A percentile compares a stretch with the other conserved stretches of the same genome.
Evolutionary conservation across 805 yeast genomes (phyloP).

Genomic region (Saccharomycopsis sp.): DNA sequence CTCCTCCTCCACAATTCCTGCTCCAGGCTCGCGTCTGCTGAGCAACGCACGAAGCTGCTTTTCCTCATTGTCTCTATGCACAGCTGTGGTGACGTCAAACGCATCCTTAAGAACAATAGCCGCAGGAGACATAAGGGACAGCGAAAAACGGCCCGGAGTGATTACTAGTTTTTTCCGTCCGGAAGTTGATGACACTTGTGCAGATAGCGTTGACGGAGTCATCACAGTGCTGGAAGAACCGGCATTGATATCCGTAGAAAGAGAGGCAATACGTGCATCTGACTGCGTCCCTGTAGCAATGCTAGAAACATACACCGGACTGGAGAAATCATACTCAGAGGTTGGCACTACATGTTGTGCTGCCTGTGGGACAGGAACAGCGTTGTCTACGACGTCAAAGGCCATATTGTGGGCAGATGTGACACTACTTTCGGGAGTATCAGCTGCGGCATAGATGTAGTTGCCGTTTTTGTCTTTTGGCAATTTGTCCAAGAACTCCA

Average conservation of each 20-base stretch:
- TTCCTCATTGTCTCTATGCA: conserved; percentile 74
- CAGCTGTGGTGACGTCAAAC: conserved; percentile 79
- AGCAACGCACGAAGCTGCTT: conserved; percentile 15
- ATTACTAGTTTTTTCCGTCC: neutral
- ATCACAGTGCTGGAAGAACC: neutral
- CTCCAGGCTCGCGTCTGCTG: conserved; percentile 38
- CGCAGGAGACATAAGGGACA: conserved; percentile 51
- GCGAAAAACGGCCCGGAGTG: conserved; percentile 11
- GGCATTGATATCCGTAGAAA: neutral
- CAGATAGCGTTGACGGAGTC: neutral
- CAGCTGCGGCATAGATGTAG: conserved; percentile 13
- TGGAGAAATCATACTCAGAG: neutral
- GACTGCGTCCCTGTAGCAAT: neutral
- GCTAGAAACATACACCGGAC: neutral
- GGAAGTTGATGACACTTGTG: conserved; percentile 5
- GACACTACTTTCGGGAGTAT: conserved; percentile 2
- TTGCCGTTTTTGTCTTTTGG: conserved; percentile 17
- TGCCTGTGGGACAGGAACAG: neutral
- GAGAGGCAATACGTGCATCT: too few species aligned
- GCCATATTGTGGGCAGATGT: neutral
- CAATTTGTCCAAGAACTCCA: conserved; percentile 16
- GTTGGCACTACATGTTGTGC: neutral
- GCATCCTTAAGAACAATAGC: conserved; percentile 81
- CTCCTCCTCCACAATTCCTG: conserved; percentile 32
- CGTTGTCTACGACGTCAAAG: neutral